Base-by-base conservation (phyloP, 768 basidiomycete species). In the Gloeopeniophorella convolvens region DNA sequence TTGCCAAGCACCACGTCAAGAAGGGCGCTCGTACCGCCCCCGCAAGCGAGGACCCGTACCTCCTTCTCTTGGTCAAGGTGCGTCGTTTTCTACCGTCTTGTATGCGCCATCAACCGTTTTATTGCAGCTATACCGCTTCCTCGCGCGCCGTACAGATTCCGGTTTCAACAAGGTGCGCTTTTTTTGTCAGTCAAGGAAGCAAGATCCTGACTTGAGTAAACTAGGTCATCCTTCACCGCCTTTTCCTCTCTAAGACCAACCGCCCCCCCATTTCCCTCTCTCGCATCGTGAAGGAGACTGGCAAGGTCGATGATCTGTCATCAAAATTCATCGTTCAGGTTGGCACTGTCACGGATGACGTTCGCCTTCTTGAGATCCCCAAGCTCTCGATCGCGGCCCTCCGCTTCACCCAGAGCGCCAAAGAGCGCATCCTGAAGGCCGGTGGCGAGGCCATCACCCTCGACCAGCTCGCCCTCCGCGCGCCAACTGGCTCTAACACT, bases 31-130 rank as follows among this genome's bases (percentile, higher is more conserved):
- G 96, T 58, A 87, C 88, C 61, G 90, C 90, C 57, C 96, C 96
- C 69, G 90, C 89, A 78, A 95, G 91, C 70, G 91, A 97, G 87
- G 96, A 99, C 72, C 95, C 95, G 15, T 98, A 99, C 76, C 82
- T 99, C 63, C 83, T 96, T 63, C 80, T 98, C 64, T 84, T 99
- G 56, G 96, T 98, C 72, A 98, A 97, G 83, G 94, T 94, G 65
- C 54, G 71, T 63, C 34, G 36, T 45, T 48, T 48, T 23, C 30
- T 20, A 23, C 36, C 63, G 42, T 48, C 51, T 42, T 31, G 26
- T 12, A 18, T 51, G 48, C 35, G 5, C 16, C 16, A 16, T 24
- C 49, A 45, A 49, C 45, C 59, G 31, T 63, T 12, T 12, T 23
- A 12, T 12, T 52, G 6, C 62, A 99, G 95, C 83, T 98, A 59